Conservation (phyloP, 495 filamentous ascomycete species). For the Xylaria scruposa region DNA sequence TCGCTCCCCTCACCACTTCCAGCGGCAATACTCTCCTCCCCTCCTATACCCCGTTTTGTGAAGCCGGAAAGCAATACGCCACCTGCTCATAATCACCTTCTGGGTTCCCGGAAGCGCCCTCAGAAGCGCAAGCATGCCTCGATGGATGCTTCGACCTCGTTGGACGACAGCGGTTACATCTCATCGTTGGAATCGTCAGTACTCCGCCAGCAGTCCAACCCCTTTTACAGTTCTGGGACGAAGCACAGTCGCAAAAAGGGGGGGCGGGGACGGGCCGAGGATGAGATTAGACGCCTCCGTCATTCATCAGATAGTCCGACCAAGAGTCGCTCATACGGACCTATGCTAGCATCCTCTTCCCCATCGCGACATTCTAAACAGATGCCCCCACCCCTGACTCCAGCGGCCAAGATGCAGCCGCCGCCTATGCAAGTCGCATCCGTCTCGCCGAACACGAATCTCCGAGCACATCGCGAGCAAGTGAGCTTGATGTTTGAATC, state of each 20-base stretch:
- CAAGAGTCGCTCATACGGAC: constrained; percentile 60
- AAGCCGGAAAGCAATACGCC: constrained; percentile 74
- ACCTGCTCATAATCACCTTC: constrained; percentile 67
- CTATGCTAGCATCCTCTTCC: constrained; percentile 57
- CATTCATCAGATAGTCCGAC: constrained; percentile 91
- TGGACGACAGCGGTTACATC: constrained; percentile 97
- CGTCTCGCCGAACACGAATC: constrained; percentile 90
- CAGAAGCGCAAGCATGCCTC: constrained; percentile 75
- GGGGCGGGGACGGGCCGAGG: constrained; percentile 88
- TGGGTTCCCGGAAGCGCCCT: constrained; percentile 59
- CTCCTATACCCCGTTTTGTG: constrained; percentile 72
- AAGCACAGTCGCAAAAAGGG: constrained; percentile 81
- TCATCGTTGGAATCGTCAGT: constrained; percentile 96
- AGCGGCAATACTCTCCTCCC: constrained; percentile 77
- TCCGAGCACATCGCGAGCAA: constrained; percentile 87
- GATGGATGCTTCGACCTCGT: constrained; percentile 75
- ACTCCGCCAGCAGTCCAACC: constrained; percentile 68
- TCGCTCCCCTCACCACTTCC: constrained; percentile 65
- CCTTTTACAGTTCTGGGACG: constrained; percentile 74
- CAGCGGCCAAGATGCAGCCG: constrained; percentile 82
- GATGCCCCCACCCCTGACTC: constrained; percentile 83
- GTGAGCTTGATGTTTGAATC: constrained; percentile 90
- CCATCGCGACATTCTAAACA: constrained; percentile 65
- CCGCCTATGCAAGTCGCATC: constrained; percentile 83
- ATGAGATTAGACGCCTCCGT: constrained; percentile 92